phyloP scores from a whole-genome alignment of 257 asterid species.

The Solanum dulcamara region DNA sequence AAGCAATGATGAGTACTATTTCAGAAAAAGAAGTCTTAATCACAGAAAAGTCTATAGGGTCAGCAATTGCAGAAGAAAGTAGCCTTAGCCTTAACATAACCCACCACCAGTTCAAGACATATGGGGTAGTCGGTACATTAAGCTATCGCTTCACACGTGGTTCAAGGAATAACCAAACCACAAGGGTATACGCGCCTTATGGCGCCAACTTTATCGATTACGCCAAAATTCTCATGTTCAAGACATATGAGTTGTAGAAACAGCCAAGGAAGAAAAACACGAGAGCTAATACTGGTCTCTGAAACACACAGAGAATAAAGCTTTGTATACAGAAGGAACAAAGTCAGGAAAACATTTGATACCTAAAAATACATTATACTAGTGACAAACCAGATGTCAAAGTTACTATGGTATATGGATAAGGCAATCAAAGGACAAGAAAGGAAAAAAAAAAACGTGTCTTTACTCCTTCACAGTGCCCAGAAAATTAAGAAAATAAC shows the following conservation, averaged over 20 bases:
- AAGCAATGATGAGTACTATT: slow-evolving; percentile 41
- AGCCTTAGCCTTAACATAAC: not conserved
- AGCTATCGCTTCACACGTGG: not conserved
- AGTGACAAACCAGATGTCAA: slow-evolving; percentile 24
- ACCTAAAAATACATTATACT: slow-evolving; percentile 14
- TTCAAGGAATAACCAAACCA: not conserved
- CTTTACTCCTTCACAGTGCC: not conserved
- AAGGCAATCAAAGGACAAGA: slow-evolving; percentile 23
- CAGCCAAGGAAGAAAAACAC: slow-evolving; percentile 34
- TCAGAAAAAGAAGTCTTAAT: slow-evolving; percentile 22
- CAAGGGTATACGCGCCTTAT: not conserved
- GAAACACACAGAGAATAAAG: slow-evolving; percentile 15
- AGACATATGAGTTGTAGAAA: slow-evolving; percentile 17
- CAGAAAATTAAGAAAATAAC: not conserved
- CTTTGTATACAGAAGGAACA: slow-evolving; percentile 20
- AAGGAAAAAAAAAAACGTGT: slow-evolving; percentile 2
- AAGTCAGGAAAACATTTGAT: slow-evolving; percentile 18
- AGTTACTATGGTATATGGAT: slow-evolving; percentile 20
- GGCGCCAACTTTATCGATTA: too few species aligned
- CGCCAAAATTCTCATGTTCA: too few species aligned
- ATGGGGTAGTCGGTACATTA: not conserved
- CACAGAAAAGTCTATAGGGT: slow-evolving; percentile 13
- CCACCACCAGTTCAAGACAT: not conserved
- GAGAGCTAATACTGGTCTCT: slow-evolving; percentile 13
- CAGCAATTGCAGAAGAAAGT: slow-evolving; percentile 14